phyloP scores from a whole-genome alignment of 2,329 filamentous ascomycete species.

The Aspergillus alliaceus region DNA sequence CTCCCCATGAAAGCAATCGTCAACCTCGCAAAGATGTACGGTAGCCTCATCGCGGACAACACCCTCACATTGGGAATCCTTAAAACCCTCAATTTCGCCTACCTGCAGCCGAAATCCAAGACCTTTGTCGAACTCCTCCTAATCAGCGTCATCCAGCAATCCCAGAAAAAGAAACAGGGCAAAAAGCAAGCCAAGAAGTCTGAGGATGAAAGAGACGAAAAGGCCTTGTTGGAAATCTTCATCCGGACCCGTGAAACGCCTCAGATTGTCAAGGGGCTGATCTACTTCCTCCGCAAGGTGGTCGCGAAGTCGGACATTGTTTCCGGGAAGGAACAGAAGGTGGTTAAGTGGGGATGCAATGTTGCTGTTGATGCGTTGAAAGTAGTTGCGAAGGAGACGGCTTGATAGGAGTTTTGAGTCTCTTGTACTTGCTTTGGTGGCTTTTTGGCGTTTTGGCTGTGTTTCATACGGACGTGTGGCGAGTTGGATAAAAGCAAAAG shows the following conservation, averaged over 20 bases:
- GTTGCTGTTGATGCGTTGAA: constrained; percentile 43
- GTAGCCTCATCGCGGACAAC: constrained; percentile 61
- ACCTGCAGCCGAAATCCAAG: constrained; percentile 72
- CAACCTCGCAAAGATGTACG: constrained; percentile 68
- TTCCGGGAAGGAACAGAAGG: constrained; percentile 52
- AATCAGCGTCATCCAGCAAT: constrained; percentile 70
- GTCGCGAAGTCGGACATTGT: constrained; percentile 65
- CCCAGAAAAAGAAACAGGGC: constrained; percentile 49
- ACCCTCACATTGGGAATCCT: constrained; percentile 57
- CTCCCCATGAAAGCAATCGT: constrained; percentile 61
- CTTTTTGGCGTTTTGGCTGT: not conserved
- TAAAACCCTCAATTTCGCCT: constrained; percentile 71
- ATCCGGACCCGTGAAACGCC: constrained; percentile 62
- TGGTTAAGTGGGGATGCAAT: constrained; percentile 49
- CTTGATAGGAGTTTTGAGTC: not conserved
- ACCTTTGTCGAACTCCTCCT: constrained; percentile 80
- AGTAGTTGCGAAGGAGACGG: constrained; percentile 26
- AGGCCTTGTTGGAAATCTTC: constrained; percentile 66
- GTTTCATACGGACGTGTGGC: not conserved
- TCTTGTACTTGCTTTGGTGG: not conserved
- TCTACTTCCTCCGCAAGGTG: constrained; percentile 76
- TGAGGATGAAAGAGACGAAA: constrained; percentile 47
- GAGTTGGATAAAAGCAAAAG: not conserved
- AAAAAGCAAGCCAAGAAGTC: constrained; percentile 22
- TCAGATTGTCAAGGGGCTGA: constrained; percentile 70